These are phyloP conservation scores for Barnettozyma salicaria DNA, from an alignment of 805 yeast genomes.

Conservation along the genomic window DNA sequence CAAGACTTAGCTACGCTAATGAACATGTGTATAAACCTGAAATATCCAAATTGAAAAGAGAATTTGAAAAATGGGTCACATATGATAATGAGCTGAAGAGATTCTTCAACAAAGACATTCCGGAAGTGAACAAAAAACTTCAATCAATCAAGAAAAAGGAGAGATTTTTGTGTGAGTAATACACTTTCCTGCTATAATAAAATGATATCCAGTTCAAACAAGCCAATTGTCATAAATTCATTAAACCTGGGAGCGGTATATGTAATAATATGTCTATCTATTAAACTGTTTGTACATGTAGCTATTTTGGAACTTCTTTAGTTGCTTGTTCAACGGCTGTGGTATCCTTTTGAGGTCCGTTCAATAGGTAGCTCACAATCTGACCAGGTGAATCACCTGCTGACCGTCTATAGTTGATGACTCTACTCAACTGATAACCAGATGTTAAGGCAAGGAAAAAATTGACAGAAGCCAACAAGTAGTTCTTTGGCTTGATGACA, in stretches of 20 bases:
- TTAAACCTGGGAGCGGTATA: too few species aligned
- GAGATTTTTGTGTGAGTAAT: too few species aligned
- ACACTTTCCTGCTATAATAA: too few species aligned
- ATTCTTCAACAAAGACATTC: slow-evolving; percentile 18
- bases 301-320: background rate
- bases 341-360: slow-evolving; percentile 5
- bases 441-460: slow-evolving; percentile 91
- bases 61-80: slow-evolving; percentile 20
- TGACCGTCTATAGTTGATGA: slow-evolving; percentile 55
- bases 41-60: slow-evolving; percentile 9
- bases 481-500: slow-evolving; percentile 84
- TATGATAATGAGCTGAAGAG: slow-evolving; percentile 22
- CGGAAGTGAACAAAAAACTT: slow-evolving; percentile 18
- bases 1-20: slow-evolving; percentile 13
- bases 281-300: too few species aligned
- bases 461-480: slow-evolving; percentile 84
- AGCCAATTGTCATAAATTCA: slow-evolving; percentile 7
- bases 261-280: too few species aligned
- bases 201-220: background rate
- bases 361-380: slow-evolving; percentile 40
- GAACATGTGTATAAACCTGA: slow-evolving; percentile 19
- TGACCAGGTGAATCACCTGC: slow-evolving; percentile 59
- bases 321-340: background rate
- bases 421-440: slow-evolving; percentile 71
- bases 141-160: slow-evolving; percentile 11